Conservation (phyloP, 1,284 basidiomycete species). For the Cutaneotrichosporon mucoides region DNA sequence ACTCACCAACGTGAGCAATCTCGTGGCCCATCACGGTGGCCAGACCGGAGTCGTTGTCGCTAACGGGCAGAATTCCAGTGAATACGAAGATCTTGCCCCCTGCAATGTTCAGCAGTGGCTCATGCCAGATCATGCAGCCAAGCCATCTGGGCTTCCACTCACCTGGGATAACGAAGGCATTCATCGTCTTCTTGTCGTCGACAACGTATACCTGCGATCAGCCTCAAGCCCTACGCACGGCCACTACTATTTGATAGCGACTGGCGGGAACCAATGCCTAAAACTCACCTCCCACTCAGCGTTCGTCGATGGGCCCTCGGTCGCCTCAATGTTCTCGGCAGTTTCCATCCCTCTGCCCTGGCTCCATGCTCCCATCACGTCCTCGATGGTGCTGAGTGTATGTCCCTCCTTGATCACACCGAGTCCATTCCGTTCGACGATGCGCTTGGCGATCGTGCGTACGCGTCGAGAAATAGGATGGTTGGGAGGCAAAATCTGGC, state of each 20-base stretch:
- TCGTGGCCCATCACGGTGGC: constrained; percentile 86
- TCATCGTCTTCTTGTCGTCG: constrained; percentile 66
- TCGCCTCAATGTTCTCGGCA: not conserved
- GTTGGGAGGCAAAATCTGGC: constrained; percentile 58
- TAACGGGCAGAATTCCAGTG: constrained; percentile 80
- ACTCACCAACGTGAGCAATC: constrained; percentile 73
- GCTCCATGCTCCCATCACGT: constrained; percentile 10
- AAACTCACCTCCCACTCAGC: constrained; percentile 46
- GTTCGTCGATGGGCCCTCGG: constrained; percentile 23
- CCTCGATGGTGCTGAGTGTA: constrained; percentile 38
- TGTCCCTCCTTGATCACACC: constrained; percentile 56
- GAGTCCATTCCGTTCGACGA: constrained; percentile 68
- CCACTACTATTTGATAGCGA: too few species aligned
- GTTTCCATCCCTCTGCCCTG: constrained; percentile 8
- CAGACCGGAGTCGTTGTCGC: constrained; percentile 72
- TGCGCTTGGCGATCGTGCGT: constrained; percentile 64
- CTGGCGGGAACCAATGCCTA: too few species aligned
- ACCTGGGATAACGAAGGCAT: constrained; percentile 78
- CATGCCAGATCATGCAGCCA: too few species aligned
- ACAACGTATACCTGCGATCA: constrained; percentile 67
- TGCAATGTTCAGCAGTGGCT: constrained; percentile 20
- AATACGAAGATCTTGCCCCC: constrained; percentile 78
- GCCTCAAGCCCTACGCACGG: not conserved
- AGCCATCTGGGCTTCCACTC: not conserved
- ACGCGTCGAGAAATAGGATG: constrained; percentile 67